phyloP scores from a whole-genome alignment of 1,284 basidiomycete species.

The Macrocystidia cucumis region DNA sequence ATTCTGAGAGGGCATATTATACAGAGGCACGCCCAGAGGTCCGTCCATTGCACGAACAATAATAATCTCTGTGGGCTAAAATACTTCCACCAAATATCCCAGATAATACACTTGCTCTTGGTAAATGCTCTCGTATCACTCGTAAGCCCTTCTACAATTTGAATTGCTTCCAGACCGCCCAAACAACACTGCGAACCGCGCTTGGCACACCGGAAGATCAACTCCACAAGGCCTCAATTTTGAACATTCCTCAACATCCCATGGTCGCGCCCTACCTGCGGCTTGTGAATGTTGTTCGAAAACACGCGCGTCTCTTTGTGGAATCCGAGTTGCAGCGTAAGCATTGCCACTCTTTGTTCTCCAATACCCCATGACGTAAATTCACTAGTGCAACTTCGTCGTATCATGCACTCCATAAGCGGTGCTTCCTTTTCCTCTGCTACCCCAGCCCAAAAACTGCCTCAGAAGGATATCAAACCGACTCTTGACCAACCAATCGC shows the following conservation, averaged over 20 bases:
- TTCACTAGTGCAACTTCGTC: too few species aligned
- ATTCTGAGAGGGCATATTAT: constrained; percentile 32
- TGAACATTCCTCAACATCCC: constrained; percentile 17
- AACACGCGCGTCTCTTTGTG: constrained; percentile 20
- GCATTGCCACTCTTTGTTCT: too few species aligned
- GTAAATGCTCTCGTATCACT: constrained; percentile 13
- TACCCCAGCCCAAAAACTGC: too few species aligned
- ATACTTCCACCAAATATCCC: constrained; percentile 2
- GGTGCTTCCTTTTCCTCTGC: too few species aligned
- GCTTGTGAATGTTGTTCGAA: constrained; percentile 20
- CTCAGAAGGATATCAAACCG: too few species aligned
- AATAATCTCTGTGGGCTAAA: too few species aligned
- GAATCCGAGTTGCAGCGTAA: constrained; percentile 22
- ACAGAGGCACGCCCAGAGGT: constrained; percentile 29
- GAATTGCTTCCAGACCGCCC: constrained; percentile 20
- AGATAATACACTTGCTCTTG: constrained; percentile 28
- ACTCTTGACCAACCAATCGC: too few species aligned
- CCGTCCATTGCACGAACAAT: too few species aligned
- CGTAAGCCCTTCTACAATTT: constrained; percentile 2
- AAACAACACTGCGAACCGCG: constrained; percentile 21
- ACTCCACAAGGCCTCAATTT: constrained; percentile 18
- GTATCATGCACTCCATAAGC: too few species aligned
- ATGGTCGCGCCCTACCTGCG: constrained; percentile 21
- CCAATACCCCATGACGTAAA: too few species aligned
- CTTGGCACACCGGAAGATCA: constrained; percentile 14